A percentile compares a stretch with the other conserved stretches of the same genome.
Evolutionary conservation across 2,329 filamentous ascomycete species (phyloP).

Genomic region (Clarireedia hainanense): DNA sequence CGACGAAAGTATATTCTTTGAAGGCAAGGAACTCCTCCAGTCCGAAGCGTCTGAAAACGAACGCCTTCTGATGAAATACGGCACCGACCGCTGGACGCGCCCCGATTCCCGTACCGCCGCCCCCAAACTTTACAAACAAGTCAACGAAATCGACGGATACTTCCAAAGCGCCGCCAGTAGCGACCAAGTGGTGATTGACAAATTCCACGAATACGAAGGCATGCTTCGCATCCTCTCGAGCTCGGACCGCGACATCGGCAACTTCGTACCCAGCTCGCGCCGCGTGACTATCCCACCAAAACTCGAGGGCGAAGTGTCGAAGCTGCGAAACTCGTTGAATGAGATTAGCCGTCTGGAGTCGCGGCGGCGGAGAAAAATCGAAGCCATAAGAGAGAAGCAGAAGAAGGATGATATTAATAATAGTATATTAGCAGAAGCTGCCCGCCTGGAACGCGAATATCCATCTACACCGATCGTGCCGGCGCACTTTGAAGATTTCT

Average conservation of each 20-base stretch:
- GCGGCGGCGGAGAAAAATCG: conserved; percentile 69
- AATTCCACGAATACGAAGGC: conserved; percentile 68
- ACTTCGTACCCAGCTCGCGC: conserved; percentile 81
- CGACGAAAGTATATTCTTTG: conserved; percentile 71
- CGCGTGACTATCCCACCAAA: conserved; percentile 71
- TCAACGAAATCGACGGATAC: conserved; percentile 75
- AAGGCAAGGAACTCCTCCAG: conserved; percentile 70
- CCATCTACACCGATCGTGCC: conserved; percentile 78
- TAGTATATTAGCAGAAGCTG: conserved; percentile 75
- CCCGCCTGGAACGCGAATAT: conserved; percentile 76
- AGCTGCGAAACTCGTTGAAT: conserved; percentile 72
- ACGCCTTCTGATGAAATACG: conserved; percentile 65
- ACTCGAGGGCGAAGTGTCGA: conserved; percentile 70
- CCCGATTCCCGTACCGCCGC: conserved; percentile 62
- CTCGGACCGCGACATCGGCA: conserved; percentile 72
- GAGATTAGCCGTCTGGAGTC: conserved; percentile 80
- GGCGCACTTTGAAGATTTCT: conserved; percentile 86
- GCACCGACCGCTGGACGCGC: conserved; percentile 78
- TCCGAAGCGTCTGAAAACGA: conserved; percentile 82
- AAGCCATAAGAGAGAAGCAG: conserved; percentile 69
- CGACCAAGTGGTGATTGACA: conserved; percentile 58
- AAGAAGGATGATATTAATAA: conserved; percentile 83
- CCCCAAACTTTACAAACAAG: conserved; percentile 29
- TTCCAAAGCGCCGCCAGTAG: conserved; percentile 63
- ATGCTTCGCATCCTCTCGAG: conserved; percentile 71